phyloP scores from a whole-genome alignment of 208 protist species.

The Willaertia magna region DNA sequence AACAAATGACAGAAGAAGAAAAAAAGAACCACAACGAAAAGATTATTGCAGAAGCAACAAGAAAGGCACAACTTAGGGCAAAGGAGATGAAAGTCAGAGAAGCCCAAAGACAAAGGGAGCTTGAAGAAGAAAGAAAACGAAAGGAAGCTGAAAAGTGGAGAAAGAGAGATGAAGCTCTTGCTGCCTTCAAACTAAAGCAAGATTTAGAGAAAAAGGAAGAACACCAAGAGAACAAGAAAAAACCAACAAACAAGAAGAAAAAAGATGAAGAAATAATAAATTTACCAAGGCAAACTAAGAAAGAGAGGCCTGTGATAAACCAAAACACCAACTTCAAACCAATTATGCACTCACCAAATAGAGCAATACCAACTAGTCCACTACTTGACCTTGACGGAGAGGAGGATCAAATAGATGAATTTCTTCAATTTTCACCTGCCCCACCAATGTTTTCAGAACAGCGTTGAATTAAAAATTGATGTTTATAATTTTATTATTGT shows the following conservation, averaged over 20 bases:
- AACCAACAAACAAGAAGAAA: background rate
- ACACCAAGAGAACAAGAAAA: background rate
- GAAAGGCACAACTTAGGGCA: background rate
- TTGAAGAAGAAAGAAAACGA: background rate
- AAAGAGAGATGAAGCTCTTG: background rate
- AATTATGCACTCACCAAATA: no score
- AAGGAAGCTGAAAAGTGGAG: background rate
- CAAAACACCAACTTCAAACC: background rate
- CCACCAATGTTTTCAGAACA: background rate
- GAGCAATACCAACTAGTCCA: background rate
- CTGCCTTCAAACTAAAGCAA: background rate
- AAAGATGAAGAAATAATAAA: background rate
- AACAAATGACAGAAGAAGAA: background rate
- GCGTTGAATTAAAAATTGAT: no score
- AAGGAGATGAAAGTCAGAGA: background rate
- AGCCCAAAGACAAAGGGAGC: background rate
- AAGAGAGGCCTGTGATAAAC: background rate
- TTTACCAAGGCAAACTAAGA: background rate
- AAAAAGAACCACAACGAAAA: background rate
- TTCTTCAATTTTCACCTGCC: background rate
- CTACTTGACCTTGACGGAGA: background rate
- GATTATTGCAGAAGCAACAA: background rate
- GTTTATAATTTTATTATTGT: no score
- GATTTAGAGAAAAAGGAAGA: background rate
- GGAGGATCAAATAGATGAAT: background rate